These are phyloP conservation scores for Brasilioporus rufonigricans DNA, from an alignment of 768 basidiomycete genomes.

Conservation along the genomic window DNA sequence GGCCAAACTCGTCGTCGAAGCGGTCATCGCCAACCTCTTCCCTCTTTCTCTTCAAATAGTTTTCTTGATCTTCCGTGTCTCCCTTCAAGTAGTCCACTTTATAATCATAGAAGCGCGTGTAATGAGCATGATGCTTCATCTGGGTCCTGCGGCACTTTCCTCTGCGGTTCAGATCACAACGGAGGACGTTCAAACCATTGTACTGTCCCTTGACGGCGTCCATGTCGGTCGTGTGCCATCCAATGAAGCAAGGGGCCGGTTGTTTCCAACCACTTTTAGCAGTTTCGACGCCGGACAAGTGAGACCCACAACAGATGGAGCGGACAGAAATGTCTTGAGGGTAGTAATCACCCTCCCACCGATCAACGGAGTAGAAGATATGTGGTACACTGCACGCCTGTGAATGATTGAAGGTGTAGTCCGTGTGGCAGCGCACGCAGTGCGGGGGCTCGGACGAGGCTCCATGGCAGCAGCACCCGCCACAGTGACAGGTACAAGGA, in stretches of 20 bases:
- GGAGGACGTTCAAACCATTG: neutral
- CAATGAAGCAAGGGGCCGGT: neutral
- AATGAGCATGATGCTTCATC: too few species aligned
- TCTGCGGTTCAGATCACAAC: too few species aligned
- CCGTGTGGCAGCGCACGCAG: constrained; percentile 6
- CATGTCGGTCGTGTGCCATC: constrained; percentile 3
- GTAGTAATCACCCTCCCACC: too few species aligned
- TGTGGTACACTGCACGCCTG: constrained; percentile 5
- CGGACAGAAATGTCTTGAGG: neutral
- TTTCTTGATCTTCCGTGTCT: too few species aligned
- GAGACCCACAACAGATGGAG: neutral
- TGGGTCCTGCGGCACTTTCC: too few species aligned
- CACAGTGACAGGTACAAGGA: constrained; percentile 1
- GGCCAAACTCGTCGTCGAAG: too few species aligned
- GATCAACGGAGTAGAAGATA: neutral
- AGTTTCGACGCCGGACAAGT: neutral
- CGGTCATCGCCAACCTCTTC: too few species aligned
- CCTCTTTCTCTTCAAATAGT: too few species aligned
- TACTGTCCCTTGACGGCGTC: neutral
- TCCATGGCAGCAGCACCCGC: constrained; percentile 6
- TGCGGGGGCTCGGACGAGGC: neutral
- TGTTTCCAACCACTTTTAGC: neutral
- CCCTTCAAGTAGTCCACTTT: too few species aligned
- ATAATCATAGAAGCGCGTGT: too few species aligned
- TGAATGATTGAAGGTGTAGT: constrained; percentile 1